phyloP scores from a whole-genome alignment of 2,329 filamentous ascomycete species.

The Nothopassalora personata region DNA sequence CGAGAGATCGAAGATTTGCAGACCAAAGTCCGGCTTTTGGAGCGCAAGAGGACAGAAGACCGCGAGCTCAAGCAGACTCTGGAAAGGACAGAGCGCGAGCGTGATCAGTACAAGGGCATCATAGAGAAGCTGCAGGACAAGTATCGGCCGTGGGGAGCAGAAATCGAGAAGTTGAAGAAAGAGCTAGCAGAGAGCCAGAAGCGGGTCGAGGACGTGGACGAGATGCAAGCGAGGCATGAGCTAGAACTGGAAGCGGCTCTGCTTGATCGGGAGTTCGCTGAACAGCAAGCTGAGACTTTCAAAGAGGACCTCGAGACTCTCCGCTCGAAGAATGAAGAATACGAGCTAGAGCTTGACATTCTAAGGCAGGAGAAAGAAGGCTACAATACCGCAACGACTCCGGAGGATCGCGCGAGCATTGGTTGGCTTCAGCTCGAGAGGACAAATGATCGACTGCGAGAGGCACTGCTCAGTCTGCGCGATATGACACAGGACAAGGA shows the following conservation, averaged over 20 bases:
- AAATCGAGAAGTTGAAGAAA: slow-evolving; percentile 70
- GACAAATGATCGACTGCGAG: slow-evolving; percentile 79
- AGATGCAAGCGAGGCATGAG: slow-evolving; percentile 77
- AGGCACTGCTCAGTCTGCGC: slow-evolving; percentile 76
- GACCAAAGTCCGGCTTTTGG: slow-evolving; percentile 77
- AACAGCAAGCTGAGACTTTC: slow-evolving; percentile 78
- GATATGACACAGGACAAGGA: slow-evolving; percentile 86
- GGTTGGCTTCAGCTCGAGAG: slow-evolving; percentile 90
- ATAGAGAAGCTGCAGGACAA: slow-evolving; percentile 89
- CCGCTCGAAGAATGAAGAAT: slow-evolving; percentile 71
- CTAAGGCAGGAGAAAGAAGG: slow-evolving; percentile 82
- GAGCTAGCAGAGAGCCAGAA: slow-evolving; percentile 70
- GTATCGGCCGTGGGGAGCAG: slow-evolving; percentile 76
- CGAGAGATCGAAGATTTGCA: slow-evolving; percentile 82
- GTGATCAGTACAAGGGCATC: slow-evolving; percentile 73
- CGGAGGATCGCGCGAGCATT: slow-evolving; percentile 78
- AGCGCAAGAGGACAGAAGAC: slow-evolving; percentile 81
- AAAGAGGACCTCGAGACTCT: slow-evolving; percentile 75
- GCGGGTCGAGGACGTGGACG: slow-evolving; percentile 64
- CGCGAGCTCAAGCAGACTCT: slow-evolving; percentile 76
- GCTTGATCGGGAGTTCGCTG: slow-evolving; percentile 91
- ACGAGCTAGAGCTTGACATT: slow-evolving; percentile 83
- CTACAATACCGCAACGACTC: slow-evolving; percentile 74
- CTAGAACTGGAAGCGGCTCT: slow-evolving; percentile 78
- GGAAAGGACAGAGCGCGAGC: slow-evolving; percentile 69